Conservation (phyloP, 2,329 filamentous ascomycete species). For the Aspergillus amoenus region DNA sequence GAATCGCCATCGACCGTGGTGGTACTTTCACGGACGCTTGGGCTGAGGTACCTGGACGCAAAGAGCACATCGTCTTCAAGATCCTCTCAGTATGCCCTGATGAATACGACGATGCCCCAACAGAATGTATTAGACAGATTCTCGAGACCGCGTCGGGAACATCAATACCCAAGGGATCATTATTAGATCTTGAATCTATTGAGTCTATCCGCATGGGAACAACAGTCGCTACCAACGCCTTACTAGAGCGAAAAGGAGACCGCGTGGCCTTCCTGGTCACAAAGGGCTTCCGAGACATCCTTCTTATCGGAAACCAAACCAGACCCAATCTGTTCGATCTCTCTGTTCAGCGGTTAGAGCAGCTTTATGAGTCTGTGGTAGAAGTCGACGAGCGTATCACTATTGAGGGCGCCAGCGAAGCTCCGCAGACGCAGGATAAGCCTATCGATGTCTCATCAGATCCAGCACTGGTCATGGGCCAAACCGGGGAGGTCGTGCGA, state of each 20-base stretch:
- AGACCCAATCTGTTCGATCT: constrained; percentile 84
- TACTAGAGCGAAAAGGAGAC: constrained; percentile 43
- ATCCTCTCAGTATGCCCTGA: constrained; percentile 12
- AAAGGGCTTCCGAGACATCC: constrained; percentile 77
- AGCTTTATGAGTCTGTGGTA: constrained; percentile 24
- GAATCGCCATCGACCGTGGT: constrained; percentile 14
- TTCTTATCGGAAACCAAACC: constrained; percentile 83
- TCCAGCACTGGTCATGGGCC: constrained; percentile 57
- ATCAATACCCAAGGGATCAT: constrained; percentile 8
- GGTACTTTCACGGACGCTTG: constrained; percentile 11
- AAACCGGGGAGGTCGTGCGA: constrained; percentile 63
- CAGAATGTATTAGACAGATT: constrained; percentile 13
- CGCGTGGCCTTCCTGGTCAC: constrained; percentile 51
- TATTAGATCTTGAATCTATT: constrained; percentile 16
- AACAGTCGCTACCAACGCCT: constrained; percentile 83
- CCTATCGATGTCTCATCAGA: constrained; percentile 44
- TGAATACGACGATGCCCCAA: constrained; percentile 13
- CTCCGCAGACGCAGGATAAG: constrained; percentile 20
- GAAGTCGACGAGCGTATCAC: constrained; percentile 48
- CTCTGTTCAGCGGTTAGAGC: constrained; percentile 74
- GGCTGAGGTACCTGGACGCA: constrained; percentile 10
- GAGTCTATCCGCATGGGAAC: constrained; percentile 78
- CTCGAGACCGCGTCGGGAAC: constrained; percentile 8
- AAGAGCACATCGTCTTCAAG: constrained; percentile 12
- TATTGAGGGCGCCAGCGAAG: constrained; percentile 23